These are phyloP conservation scores for Annona cherimola DNA, from an alignment of 164 flowering plant genomes.

Conservation along the genomic window DNA sequence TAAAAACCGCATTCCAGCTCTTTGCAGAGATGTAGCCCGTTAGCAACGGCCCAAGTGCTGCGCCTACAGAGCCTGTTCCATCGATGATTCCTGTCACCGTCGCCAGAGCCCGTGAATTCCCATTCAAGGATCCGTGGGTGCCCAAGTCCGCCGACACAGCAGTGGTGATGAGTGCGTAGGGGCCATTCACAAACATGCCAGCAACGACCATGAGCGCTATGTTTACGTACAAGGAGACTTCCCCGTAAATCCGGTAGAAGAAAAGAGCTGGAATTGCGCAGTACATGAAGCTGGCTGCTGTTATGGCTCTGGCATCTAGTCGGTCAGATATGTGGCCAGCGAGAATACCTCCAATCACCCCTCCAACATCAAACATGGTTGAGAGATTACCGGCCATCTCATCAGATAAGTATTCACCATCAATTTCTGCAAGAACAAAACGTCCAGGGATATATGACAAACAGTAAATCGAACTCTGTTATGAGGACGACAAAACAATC, in stretches of 20 bases:
- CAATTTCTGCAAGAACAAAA: constrained; percentile 46
- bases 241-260: constrained; percentile 61
- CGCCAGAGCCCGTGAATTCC: constrained; percentile 67
- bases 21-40: constrained; percentile 61
- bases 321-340: constrained; percentile 83
- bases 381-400: constrained; percentile 64
- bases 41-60: constrained; percentile 70
- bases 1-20: constrained; percentile 70
- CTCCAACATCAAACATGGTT: constrained; percentile 78
- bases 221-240: constrained; percentile 42
- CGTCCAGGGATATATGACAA: neutral
- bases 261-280: constrained; percentile 72
- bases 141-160: constrained; percentile 86
- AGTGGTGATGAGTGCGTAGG: constrained; percentile 82
- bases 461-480: no score
- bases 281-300: constrained; percentile 76
- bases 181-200: constrained; percentile 75
- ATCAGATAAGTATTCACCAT: constrained; percentile 54
- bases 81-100: constrained; percentile 87
- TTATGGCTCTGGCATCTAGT: constrained; percentile 67
- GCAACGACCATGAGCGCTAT: constrained; percentile 56
- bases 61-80: constrained; percentile 82
- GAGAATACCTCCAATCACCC: constrained; percentile 70
- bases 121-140: constrained; percentile 61
- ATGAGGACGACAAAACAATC: no score